Percentiles rank a stretch among this genome's conserved stretches.
Evolutionary conservation across 495 filamentous ascomycete species (phyloP).

Genomic region (Articulospora tetracladia): DNA sequence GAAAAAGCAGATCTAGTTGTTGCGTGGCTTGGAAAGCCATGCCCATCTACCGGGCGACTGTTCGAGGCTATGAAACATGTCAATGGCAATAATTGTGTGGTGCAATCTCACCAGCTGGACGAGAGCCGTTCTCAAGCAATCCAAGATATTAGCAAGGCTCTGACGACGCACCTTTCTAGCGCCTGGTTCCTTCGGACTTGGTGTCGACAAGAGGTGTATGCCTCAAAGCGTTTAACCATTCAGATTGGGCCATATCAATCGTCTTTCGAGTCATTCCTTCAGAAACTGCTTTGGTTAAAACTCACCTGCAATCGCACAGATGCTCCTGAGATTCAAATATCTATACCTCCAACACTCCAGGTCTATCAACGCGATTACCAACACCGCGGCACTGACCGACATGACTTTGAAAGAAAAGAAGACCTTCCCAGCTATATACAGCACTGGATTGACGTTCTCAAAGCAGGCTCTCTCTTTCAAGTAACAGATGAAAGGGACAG

Average conservation of each 20-base stretch:
- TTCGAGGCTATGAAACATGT: background rate
- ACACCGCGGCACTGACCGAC: background rate
- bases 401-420: background rate
- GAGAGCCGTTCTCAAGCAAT: background rate
- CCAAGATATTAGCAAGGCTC: background rate
- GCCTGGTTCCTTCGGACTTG: background rate
- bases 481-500: background rate
- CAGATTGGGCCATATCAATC: background rate
- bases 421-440: background rate
- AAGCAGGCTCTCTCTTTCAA: background rate
- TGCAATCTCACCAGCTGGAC: background rate
- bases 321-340: background rate
- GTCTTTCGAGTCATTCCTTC: background rate
- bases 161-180: background rate
- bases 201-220: background rate
- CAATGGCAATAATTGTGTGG: background rate
- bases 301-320: background rate
- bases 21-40: constrained; percentile 8
- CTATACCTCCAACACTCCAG: background rate
- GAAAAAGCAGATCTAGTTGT: constrained; percentile 8
- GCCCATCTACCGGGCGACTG: background rate
- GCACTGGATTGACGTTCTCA: background rate
- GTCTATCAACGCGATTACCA: background rate
- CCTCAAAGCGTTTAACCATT: background rate
- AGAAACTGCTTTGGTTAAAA: background rate